Evolutionary conservation across 2,329 filamentous ascomycete species (phyloP).

Genomic region (Stagonosporopsis vannaccii): DNA sequence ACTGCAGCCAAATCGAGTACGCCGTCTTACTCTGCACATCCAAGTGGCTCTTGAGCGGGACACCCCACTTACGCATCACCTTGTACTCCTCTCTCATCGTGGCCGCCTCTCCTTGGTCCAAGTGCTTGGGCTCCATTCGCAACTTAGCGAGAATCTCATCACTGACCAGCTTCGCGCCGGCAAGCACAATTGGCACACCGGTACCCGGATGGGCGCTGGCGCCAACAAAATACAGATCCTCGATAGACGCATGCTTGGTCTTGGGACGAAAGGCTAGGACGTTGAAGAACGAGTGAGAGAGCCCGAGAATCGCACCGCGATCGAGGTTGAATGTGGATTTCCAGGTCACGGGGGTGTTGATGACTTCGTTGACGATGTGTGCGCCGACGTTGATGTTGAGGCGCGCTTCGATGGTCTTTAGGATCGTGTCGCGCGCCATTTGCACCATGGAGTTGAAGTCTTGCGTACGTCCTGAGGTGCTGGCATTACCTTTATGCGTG

Average conservation of each 20-base stretch:
- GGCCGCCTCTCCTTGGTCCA: conserved; percentile 13
- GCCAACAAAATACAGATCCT: conserved; percentile 72
- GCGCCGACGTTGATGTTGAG: conserved; percentile 63
- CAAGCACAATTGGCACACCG: conserved; percentile 75
- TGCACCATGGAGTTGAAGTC: conserved; percentile 69
- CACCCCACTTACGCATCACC: conserved; percentile 13
- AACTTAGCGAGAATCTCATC: conserved; percentile 59
- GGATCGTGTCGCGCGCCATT: conserved; percentile 66
- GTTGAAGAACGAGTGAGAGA: conserved; percentile 78
- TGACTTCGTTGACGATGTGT: conserved; percentile 65
- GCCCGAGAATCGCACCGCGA: conserved; percentile 74
- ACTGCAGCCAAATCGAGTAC: conserved; percentile 19
- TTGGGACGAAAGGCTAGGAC: conserved; percentile 71
- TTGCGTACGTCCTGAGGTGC: conserved; percentile 55
- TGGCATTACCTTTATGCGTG: conserved; percentile 48
- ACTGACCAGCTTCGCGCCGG: conserved; percentile 69
- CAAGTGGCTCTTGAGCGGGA: conserved; percentile 12
- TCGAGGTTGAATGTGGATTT: conserved; percentile 74
- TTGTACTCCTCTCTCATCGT: conserved; percentile 15
- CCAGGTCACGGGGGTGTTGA: conserved; percentile 73
- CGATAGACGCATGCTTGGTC: conserved; percentile 61
- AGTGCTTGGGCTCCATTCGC: conserved; percentile 19
- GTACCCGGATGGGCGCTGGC: conserved; percentile 79
- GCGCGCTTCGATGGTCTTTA: conserved; percentile 66
- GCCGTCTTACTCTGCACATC: conserved; percentile 17